These are phyloP conservation scores for Phytophthora cryptogea DNA, from an alignment of 352 stramenopile species.

Conservation along the genomic window DNA sequence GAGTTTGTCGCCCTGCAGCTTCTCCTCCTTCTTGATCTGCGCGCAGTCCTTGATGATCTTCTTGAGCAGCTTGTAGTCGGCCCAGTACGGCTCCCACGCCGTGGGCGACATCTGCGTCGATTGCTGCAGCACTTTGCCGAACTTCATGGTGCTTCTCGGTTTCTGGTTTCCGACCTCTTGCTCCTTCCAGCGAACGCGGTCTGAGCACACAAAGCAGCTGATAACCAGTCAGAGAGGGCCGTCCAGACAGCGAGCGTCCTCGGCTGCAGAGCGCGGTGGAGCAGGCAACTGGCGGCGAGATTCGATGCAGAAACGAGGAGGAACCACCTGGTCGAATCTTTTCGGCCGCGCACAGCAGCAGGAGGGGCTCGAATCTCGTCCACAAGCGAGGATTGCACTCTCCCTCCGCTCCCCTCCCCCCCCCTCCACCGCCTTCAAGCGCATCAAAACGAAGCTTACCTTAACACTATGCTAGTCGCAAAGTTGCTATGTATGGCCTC, in stretches of 20 bases:
- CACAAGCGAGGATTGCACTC: conserved; percentile 2
- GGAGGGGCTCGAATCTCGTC: conserved; percentile 16
- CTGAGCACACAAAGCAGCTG: conserved; percentile 27
- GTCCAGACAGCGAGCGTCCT: neutral
- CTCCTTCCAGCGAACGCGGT: conserved; percentile 4
- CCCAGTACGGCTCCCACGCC: conserved; percentile 78
- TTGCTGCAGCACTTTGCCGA: conserved; percentile 88
- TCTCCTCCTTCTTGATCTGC: conserved; percentile 87
- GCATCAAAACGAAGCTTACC: conserved; percentile 1
- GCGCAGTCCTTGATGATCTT: conserved; percentile 91
- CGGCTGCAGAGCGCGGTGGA: conserved; percentile 23
- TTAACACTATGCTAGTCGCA: conserved; percentile 8
- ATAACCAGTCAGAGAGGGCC: conserved; percentile 32
- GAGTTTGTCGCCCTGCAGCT: conserved; percentile 75
- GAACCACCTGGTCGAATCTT: conserved; percentile 41
- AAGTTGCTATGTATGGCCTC: conserved; percentile 11
- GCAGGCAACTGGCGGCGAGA: conserved; percentile 32
- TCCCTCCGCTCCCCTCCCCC: neutral
- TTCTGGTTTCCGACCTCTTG: neutral
- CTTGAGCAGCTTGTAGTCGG: conserved; percentile 91
- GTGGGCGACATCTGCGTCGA: conserved; percentile 84
- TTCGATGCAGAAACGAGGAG: conserved; percentile 40
- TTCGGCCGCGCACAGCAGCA: neutral
- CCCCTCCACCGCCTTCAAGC: neutral
- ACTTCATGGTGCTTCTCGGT: conserved; percentile 65